These are phyloP conservation scores for Spinacia oleracea DNA, from an alignment of 179 eudicot genomes.

Conservation along the genomic window DNA sequence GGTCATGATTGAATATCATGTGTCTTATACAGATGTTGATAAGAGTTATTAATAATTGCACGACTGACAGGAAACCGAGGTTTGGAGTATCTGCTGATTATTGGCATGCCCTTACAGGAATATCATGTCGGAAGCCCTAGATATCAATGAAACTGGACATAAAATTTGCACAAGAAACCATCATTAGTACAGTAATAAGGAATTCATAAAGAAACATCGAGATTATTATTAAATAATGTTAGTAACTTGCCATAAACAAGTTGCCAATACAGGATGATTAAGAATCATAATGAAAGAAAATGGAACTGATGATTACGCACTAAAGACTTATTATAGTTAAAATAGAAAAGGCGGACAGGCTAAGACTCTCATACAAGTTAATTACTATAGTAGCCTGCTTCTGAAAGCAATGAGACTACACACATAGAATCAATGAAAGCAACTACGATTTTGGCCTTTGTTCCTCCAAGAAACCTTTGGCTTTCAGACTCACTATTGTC, in stretches of 20 bases:
- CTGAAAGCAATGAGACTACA: not conserved
- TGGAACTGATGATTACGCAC: not conserved
- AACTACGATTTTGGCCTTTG: conserved; percentile 14
- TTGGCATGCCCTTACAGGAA: conserved; percentile 12
- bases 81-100: conserved; percentile 21
- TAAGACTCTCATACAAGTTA: not conserved
- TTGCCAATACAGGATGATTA: not conserved
- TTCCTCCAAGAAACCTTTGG: conserved; percentile 35
- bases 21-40: conserved; percentile 18
- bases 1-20: conserved; percentile 32
- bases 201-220: not conserved
- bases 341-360: conserved; percentile 3
- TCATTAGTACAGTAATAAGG: not conserved
- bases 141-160: conserved; percentile 15
- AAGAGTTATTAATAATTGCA: not conserved
- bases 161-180: conserved; percentile 2
- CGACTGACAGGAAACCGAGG: conserved; percentile 3
- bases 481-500: conserved; percentile 63
- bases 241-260: conserved; percentile 5
- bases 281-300: not conserved
- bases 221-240: not conserved
- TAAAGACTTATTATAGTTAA: not conserved
- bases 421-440: conserved; percentile 7
- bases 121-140: conserved; percentile 21
- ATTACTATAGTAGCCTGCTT: conserved; percentile 16